Evolutionary conservation across 306 rosid species (phyloP).

Genomic region (Castanopsis chinensis): DNA sequence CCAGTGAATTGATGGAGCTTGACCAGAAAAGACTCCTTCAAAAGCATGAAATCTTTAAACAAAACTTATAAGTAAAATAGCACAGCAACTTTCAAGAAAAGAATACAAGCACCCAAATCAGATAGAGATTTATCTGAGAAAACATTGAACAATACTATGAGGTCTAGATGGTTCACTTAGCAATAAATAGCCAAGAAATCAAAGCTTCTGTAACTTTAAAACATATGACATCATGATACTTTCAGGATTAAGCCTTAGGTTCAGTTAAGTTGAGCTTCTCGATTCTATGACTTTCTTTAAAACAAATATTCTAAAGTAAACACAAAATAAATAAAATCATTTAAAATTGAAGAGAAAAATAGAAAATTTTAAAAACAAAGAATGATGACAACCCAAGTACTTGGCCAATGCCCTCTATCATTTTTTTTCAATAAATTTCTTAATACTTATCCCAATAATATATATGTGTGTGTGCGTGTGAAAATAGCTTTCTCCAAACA

Average conservation of each 20-base stretch:
- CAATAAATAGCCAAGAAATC: not conserved
- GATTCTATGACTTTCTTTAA: not conserved
- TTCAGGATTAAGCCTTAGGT: not conserved
- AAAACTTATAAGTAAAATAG: not conserved
- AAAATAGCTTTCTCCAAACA: slow-evolving; percentile 13
- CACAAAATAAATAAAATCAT: not conserved
- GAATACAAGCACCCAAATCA: not conserved
- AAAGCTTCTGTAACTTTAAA: not conserved
- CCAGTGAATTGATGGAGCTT: not conserved
- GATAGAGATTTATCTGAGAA: not conserved
- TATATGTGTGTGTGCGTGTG: no score
- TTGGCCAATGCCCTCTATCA: not conserved
- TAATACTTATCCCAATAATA: not conserved
- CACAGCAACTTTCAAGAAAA: not conserved
- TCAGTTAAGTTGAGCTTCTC: not conserved
- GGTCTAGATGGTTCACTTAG: not conserved
- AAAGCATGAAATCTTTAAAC: not conserved
- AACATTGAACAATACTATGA: not conserved
- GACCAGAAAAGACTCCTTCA: not conserved
- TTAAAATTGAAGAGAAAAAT: not conserved
- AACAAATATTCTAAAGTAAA: not conserved
- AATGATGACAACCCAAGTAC: not conserved
- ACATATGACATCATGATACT: not conserved
- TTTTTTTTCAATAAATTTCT: not conserved
- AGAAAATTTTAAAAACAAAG: not conserved